Percentiles rank a stretch among this genome's conserved stretches.
phyloP scores from a whole-genome alignment of 768 basidiomycete species.

The Pholiota conissans region DNA sequence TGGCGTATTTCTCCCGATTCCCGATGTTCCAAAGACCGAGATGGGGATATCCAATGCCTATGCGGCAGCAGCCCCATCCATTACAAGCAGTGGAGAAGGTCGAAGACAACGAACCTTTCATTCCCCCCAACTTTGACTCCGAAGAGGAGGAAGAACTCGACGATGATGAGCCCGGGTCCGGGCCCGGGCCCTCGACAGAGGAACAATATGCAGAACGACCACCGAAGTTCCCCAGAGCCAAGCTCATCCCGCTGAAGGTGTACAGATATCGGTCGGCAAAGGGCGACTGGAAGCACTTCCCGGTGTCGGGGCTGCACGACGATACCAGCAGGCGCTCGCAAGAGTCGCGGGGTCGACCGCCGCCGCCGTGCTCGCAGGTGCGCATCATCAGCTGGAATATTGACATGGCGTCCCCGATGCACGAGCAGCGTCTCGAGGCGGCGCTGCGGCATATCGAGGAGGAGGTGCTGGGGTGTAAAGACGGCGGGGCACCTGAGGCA shows the following conservation, averaged over 20 bases:
- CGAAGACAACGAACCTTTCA: constrained; percentile 15
- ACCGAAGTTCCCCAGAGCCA: constrained; percentile 28
- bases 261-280: constrained; percentile 42
- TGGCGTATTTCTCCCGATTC: constrained; percentile 19
- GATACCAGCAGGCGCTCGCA: background rate
- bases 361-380: constrained; percentile 26
- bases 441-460: constrained; percentile 56
- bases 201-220: background rate
- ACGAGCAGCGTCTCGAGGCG: constrained; percentile 43
- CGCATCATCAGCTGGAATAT: constrained; percentile 75
- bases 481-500: constrained; percentile 49
- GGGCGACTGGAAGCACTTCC: constrained; percentile 46
- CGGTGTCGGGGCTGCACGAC: constrained; percentile 26
- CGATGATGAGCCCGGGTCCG: too few relatives aligned
- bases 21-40: constrained; percentile 13
- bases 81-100: too few relatives aligned
- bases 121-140: constrained; percentile 12
- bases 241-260: constrained; percentile 28
- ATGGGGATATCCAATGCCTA: constrained; percentile 8
- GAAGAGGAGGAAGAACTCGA: constrained; percentile 10
- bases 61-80: constrained; percentile 9
- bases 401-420: constrained; percentile 41
- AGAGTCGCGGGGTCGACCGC: background rate
- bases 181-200: background rate
- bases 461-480: constrained; percentile 48